Evolutionary conservation across 148 eudicot genomes (phyloP).

Genomic region (Persicaria maculosa): DNA sequence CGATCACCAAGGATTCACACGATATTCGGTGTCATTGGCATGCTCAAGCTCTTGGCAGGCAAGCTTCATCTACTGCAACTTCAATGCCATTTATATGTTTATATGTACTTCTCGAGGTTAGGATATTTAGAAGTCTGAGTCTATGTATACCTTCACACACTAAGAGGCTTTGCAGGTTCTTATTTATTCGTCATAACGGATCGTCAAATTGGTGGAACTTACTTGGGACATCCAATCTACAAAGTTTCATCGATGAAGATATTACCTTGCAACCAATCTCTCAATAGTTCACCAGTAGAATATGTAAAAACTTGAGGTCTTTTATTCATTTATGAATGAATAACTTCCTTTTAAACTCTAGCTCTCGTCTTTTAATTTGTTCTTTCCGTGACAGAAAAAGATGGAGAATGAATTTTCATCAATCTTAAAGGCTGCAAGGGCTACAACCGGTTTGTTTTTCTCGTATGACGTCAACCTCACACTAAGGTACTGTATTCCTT

Average conservation of each 20-base stretch:
- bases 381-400: slow-evolving; percentile 56
- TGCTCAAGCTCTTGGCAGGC: slow-evolving; percentile 84
- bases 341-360: slow-evolving; percentile 14
- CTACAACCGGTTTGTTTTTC: slow-evolving; percentile 68
- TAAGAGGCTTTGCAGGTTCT: slow-evolving; percentile 41
- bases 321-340: background rate
- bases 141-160: too few relatives aligned
- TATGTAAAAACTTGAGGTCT: slow-evolving; percentile 38
- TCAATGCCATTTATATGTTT: background rate
- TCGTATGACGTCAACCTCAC: slow-evolving; percentile 91
- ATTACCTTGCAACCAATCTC: slow-evolving; percentile 81
- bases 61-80: slow-evolving; percentile 17
- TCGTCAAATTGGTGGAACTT: slow-evolving; percentile 78
- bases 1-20: slow-evolving; percentile 67
- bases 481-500: slow-evolving; percentile 49
- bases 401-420: slow-evolving; percentile 78
- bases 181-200: slow-evolving; percentile 77
- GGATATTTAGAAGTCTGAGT: too few relatives aligned
- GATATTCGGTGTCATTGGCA: slow-evolving; percentile 83
- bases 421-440: slow-evolving; percentile 65
- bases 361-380: background rate
- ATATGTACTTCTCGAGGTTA: background rate
- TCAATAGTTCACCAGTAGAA: slow-evolving; percentile 62
- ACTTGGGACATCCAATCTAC: slow-evolving; percentile 79
- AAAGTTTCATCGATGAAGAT: slow-evolving; percentile 79